Evolutionary conservation across 2,329 filamentous ascomycete genomes (phyloP).

Genomic region (Celoporthe dispersa): DNA sequence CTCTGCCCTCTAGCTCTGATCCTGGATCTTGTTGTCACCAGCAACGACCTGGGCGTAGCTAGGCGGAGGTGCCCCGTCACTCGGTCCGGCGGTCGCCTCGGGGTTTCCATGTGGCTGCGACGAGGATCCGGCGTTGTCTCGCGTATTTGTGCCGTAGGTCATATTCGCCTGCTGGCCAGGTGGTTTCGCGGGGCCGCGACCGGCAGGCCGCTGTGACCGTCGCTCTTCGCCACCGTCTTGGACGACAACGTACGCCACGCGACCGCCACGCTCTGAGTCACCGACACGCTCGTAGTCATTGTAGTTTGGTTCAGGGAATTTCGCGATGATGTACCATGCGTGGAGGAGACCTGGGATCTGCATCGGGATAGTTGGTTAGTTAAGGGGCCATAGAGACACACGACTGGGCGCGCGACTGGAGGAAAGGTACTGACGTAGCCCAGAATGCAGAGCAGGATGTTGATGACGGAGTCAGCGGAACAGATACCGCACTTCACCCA

Average conservation of each 20-base stretch:
- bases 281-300: constrained; percentile 68
- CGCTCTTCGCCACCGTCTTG: constrained; percentile 46
- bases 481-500: constrained; percentile 98
- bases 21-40: constrained; percentile 90
- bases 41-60: constrained; percentile 89
- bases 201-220: constrained; percentile 41
- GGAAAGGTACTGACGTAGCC: constrained; percentile 58
- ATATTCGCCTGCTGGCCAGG: constrained; percentile 42
- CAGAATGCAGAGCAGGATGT: constrained; percentile 84
- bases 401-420: not conserved
- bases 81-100: constrained; percentile 43
- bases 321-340: constrained; percentile 97
- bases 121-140: constrained; percentile 36
- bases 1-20: constrained; percentile 51
- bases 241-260: constrained; percentile 80
- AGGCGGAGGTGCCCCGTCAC: constrained; percentile 60
- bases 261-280: constrained; percentile 59
- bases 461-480: constrained; percentile 90
- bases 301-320: constrained; percentile 76
- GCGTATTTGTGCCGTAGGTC: constrained; percentile 52
- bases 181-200: constrained; percentile 40
- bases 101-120: constrained; percentile 38
- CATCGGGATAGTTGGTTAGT: constrained; percentile 16
- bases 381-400: constrained; percentile 39
- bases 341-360: constrained; percentile 86